These are phyloP conservation scores for Neofusicoccum sp. DNA, from an alignment of 2,329 filamentous ascomycete species.

Conservation along the genomic window DNA sequence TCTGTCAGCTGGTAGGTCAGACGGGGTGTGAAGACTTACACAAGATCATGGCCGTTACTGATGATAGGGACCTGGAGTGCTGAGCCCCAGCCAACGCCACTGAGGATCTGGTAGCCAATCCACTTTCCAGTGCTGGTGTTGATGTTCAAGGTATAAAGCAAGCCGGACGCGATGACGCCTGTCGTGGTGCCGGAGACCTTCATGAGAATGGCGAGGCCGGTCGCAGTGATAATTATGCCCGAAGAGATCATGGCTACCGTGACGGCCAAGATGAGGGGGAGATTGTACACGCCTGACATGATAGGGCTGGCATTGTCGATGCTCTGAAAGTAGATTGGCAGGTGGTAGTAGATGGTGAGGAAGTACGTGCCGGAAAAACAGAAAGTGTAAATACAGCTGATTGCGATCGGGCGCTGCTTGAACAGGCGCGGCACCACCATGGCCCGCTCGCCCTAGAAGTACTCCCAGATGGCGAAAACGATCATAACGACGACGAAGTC, in stretches of 20 bases:
- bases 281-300: conserved; percentile 36
- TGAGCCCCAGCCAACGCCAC: conserved; percentile 27
- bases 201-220: conserved; percentile 49
- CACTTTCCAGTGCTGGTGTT: conserved; percentile 26
- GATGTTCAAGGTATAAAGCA: conserved; percentile 30
- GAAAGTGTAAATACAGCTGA: conserved; percentile 24
- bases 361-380: conserved; percentile 27
- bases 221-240: conserved; percentile 34
- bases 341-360: conserved; percentile 36
- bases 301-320: conserved; percentile 44
- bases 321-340: conserved; percentile 49
- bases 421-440: neutral
- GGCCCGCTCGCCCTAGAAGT: conserved; percentile 9
- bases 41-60: conserved; percentile 40
- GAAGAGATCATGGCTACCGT: conserved; percentile 31
- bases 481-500: neutral
- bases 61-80: conserved; percentile 27
- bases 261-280: conserved; percentile 39
- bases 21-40: conserved; percentile 31
- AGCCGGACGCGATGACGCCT: conserved; percentile 32
- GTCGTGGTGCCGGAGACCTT: conserved; percentile 36
- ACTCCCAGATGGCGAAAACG: conserved; percentile 29
- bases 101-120: conserved; percentile 36
- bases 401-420: neutral
- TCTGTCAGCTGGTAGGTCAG: neutral